Evolutionary conservation across 306 rosid species (phyloP).

Genomic region (Lagenaria siceraria): DNA sequence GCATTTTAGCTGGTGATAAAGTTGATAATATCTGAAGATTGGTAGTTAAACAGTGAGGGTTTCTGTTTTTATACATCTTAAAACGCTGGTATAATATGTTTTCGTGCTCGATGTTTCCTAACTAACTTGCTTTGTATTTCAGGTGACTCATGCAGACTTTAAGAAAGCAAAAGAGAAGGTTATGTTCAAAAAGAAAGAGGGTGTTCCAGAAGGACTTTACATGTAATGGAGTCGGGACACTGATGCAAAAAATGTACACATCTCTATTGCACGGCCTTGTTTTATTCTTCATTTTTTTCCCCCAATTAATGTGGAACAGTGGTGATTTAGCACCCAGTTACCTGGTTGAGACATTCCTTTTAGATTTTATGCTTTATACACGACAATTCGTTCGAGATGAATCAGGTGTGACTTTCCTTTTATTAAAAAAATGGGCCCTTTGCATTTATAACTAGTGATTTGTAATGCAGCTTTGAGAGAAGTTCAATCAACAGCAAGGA

Average conservation of each 20-base stretch:
- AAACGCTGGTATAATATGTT: neutral
- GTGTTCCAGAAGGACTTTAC: conserved; percentile 94
- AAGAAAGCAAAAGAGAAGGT: conserved; percentile 98
- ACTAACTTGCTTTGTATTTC: conserved; percentile 9
- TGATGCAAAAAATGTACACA: neutral
- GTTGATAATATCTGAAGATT: neutral
- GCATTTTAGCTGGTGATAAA: neutral
- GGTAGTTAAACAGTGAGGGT: neutral
- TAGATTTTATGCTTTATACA: neutral
- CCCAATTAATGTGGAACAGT: neutral
- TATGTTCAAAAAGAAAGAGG: conserved; percentile 98
- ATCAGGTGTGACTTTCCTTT: neutral
- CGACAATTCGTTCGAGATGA: neutral
- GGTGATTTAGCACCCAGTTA: neutral
- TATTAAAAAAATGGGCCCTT: neutral
- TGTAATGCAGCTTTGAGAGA: neutral
- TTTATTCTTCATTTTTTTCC: neutral
- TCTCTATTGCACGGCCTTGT: neutral
- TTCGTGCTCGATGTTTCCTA: neutral
- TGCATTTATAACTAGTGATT: neutral
- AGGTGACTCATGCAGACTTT: conserved; percentile 84
- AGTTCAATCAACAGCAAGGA: neutral
- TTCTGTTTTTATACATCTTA: neutral
- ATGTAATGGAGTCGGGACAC: conserved; percentile 36
- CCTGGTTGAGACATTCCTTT: neutral